A percentile compares a stretch with the other conserved stretches of the same genome.
phyloP scores from a whole-genome alignment of 305 asterid genomes.

The Coffea humblotiana region DNA sequence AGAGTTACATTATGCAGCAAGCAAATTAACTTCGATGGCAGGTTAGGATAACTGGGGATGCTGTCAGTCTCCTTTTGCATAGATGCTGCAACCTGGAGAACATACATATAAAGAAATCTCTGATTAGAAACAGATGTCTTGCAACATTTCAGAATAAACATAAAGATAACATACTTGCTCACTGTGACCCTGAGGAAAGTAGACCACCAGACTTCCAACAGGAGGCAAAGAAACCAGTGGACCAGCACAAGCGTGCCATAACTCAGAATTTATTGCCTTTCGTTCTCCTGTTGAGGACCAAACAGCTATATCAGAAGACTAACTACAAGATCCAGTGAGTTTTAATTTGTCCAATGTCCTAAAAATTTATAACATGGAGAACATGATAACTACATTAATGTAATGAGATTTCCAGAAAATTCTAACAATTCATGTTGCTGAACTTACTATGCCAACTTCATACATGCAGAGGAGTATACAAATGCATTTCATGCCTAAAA shows the following conservation, averaged over 20 bases:
- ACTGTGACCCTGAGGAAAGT: constrained; percentile 98
- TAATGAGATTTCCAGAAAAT: not conserved
- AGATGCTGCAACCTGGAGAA: constrained; percentile 85
- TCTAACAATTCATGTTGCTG: not conserved
- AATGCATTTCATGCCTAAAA: not conserved
- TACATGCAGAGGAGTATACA: not conserved
- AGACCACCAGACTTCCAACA: constrained; percentile 88
- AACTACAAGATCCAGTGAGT: not conserved
- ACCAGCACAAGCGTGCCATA: constrained; percentile 99
- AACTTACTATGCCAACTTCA: not conserved
- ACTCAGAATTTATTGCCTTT: constrained; percentile 81
- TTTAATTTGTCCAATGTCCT: not conserved
- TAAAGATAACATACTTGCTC: constrained; percentile 63
- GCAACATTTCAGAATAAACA: constrained; percentile 9
- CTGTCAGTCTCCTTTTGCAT: constrained; percentile 92
- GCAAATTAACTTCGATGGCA: constrained; percentile 90
- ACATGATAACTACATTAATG: not conserved
- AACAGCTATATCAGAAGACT: constrained; percentile 12
- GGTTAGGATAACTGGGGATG: constrained; percentile 92
- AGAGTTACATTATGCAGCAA: constrained; percentile 87
- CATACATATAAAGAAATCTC: constrained; percentile 12
- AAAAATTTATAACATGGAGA: not conserved
- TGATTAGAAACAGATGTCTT: constrained; percentile 16
- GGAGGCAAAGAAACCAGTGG: constrained; percentile 93
- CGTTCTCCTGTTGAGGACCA: constrained; percentile 51